Conservation (phyloP, 2,329 filamentous ascomycete genomes). For the Penicillium concentricum region DNA sequence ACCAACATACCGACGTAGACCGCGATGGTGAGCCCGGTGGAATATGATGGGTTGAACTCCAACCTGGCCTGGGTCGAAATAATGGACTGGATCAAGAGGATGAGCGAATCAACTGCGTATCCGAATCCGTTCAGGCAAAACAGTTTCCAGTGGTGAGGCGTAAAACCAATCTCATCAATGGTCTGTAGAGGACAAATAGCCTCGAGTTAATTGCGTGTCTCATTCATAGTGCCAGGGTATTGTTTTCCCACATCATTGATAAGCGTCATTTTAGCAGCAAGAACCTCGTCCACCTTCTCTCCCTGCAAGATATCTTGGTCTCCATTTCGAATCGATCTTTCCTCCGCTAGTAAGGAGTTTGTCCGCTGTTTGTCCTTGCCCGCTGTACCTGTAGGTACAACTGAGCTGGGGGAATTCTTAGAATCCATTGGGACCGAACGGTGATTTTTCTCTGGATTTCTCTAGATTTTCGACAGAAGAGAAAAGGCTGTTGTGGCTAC, state of each 20-base stretch:
- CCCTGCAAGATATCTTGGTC: constrained; percentile 8
- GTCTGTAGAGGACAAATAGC: constrained; percentile 13
- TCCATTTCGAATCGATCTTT: not conserved
- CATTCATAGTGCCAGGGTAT: not conserved
- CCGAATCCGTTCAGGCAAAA: constrained; percentile 64
- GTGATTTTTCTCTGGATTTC: not conserved
- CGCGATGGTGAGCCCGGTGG: constrained; percentile 41
- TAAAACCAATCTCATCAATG: constrained; percentile 62
- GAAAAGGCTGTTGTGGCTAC: not conserved
- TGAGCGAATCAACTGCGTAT: constrained; percentile 42
- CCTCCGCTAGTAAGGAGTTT: not conserved
- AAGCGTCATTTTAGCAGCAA: constrained; percentile 41
- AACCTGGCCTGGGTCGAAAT: constrained; percentile 22
- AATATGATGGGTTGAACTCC: constrained; percentile 29
- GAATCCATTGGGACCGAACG: not conserved
- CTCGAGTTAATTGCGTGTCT: not conserved
- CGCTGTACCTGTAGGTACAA: not conserved
- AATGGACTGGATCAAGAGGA: constrained; percentile 39
- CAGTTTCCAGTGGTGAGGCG: constrained; percentile 58
- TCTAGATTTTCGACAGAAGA: not conserved
- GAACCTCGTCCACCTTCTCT: constrained; percentile 36
- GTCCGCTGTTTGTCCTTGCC: not conserved
- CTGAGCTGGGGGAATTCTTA: not conserved
- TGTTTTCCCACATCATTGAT: constrained; percentile 31
- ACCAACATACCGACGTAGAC: constrained; percentile 45